Evolutionary conservation across 306 rosid species (phyloP), one percentile per base, ranked within the genome.

Genomic region (Ammopiptanthus mongolicus): DNA sequence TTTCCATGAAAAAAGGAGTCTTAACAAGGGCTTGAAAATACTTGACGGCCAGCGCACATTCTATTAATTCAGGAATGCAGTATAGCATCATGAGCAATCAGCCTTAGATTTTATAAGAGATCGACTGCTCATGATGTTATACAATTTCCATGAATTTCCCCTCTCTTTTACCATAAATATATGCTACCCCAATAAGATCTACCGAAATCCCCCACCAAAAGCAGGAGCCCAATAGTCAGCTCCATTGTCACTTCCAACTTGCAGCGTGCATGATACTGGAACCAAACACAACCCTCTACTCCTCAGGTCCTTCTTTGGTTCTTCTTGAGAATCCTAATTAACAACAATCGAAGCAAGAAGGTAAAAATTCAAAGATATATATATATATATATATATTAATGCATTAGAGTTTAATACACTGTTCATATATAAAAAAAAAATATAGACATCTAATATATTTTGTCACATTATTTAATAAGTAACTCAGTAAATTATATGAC

Each of bases 81-180:
- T 84, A 91, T 91, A 88, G 88, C 96, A 91, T 91, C 96, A 91
- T 87, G 96, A 88, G 96, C 96, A 91, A 91, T 91, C 96, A 91
- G 88, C 93, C 96, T 91, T 86, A 36, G 56, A 66, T 31, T 10
- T 71, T 86, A 69, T 68, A 85, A 89, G 89, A 91, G 96, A 91
- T 85, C 88, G 96, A 91, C 87, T 91, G 91, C 93, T 91, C 91
- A 84, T 91, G 96, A 91, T 88, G 88, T 85, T 91, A 88, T 88
- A 91, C 73, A 91, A 57, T 86, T 80, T 77, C 82, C 84, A 53
- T 81, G 73, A 83, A 77, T 66, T 74, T 56, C 59, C 59, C 63
- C n/a, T 67, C 19, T 28, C n/a, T 18, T 23, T n/a, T 61, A 65
- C 72, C 47, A 9, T 17, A 58, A 44, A 17, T 23, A 39, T 66